Evolutionary conservation across 805 yeast species (phyloP).

Genomic region (Lachancea thermotolerans): DNA sequence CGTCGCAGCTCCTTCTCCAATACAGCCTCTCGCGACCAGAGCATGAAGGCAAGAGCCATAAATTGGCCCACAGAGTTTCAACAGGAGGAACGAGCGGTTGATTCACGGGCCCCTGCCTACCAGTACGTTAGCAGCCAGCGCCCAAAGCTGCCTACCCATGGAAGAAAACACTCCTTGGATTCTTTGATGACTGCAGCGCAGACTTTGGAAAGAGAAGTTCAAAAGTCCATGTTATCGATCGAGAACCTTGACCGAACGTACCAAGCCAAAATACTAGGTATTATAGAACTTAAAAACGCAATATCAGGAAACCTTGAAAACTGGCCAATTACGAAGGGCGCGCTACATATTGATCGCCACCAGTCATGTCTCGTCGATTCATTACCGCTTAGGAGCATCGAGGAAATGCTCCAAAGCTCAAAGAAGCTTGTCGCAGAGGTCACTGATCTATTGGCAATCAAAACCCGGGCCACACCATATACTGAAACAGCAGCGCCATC

Average conservation of each 20-base stretch:
- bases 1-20: not conserved
- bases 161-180: conserved; percentile 16
- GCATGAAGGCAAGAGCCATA: not conserved
- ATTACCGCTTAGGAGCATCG: not conserved
- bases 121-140: not conserved
- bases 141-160: not conserved
- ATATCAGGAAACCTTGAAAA: conserved; percentile 9
- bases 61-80: not conserved
- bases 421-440: conserved; percentile 1
- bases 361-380: conserved; percentile 1
- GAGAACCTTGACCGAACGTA: conserved; percentile 8
- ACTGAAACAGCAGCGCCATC: not conserved
- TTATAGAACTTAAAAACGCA: conserved; percentile 13
- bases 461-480: not conserved
- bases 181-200: conserved; percentile 23
- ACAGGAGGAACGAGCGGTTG: not conserved
- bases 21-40: too few species aligned
- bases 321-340: conserved; percentile 12
- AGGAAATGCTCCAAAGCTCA: not conserved
- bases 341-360: not conserved
- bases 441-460: conserved; percentile 1
- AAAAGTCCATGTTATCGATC: not conserved
- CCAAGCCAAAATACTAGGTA: conserved; percentile 13
- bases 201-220: conserved; percentile 10
- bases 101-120: conserved; percentile 5